Conservation (phyloP, 805 yeast genomes). For the Saturnispora zaruensis region DNA sequence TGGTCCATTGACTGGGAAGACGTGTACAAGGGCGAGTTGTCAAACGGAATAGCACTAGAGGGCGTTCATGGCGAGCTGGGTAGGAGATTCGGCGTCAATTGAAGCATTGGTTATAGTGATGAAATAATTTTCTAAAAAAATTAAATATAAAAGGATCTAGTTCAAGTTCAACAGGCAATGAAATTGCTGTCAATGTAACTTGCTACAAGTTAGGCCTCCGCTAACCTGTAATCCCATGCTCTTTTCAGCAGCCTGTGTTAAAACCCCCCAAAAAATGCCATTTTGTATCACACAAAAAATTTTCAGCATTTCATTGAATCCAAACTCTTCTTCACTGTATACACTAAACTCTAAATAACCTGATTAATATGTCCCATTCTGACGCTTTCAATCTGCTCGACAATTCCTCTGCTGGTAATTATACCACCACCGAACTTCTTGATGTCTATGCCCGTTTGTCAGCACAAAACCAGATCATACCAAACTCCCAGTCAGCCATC, state of each 20-base stretch:
- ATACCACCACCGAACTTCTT: background rate
- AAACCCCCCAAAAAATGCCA: background rate
- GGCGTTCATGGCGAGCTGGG: background rate
- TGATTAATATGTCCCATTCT: background rate
- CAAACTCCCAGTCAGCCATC: conserved; percentile 37
- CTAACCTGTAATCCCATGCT: background rate
- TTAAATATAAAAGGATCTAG: background rate
- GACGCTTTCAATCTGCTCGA: background rate
- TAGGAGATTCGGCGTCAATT: background rate
- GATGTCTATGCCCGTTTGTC: conserved; percentile 27
- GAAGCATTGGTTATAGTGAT: conserved; percentile 27
- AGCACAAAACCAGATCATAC: conserved; percentile 43
- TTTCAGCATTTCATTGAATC: background rate
- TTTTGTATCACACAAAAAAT: background rate
- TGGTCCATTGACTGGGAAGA: conserved; percentile 88
- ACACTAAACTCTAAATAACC: background rate
- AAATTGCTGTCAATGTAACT: background rate
- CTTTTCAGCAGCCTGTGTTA: background rate
- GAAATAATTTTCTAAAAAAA: background rate
- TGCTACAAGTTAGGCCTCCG: background rate
- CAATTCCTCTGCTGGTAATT: background rate
- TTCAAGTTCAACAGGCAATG: background rate
- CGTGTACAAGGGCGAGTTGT: conserved; percentile 36
- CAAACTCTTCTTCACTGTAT: background rate
- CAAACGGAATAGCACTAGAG: background rate